Percentiles rank a stretch among this genome's conserved stretches.
These are phyloP conservation scores for Phlebiopsis gigantea DNA, from an alignment of 768 basidiomycete genomes.

Conservation along the genomic window DNA sequence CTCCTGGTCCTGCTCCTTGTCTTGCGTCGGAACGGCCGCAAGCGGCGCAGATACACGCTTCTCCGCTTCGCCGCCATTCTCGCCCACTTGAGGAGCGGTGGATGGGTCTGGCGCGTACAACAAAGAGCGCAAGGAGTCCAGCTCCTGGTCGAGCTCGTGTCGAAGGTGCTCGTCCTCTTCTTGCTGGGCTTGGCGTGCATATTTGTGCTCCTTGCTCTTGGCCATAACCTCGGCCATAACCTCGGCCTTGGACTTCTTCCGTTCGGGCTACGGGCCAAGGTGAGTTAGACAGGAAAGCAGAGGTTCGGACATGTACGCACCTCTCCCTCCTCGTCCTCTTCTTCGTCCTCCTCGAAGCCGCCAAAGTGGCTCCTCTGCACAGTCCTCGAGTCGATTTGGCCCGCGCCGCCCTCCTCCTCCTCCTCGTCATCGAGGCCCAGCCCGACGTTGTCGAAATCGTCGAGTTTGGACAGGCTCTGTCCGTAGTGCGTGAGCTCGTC, in stretches of 20 bases:
- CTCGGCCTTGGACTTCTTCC: constrained; percentile 90
- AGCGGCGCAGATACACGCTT: neutral
- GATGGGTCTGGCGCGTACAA: constrained; percentile 54
- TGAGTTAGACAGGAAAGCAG: neutral
- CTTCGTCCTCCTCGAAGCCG: constrained; percentile 73
- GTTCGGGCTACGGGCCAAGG: constrained; percentile 47
- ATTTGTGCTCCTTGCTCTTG: constrained; percentile 96
- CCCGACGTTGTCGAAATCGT: constrained; percentile 76
- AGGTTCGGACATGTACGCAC: constrained; percentile 16
- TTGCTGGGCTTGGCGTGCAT: constrained; percentile 82
- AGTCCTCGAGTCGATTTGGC: constrained; percentile 61
- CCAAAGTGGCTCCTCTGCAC: constrained; percentile 78
- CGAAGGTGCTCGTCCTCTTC: constrained; percentile 84
- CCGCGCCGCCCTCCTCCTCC: constrained; percentile 40
- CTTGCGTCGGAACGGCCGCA: neutral
- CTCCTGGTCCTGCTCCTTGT: constrained; percentile 46
- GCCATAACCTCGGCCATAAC: constrained; percentile 98
- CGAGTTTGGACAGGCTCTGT: constrained; percentile 77
- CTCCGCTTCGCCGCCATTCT: neutral
- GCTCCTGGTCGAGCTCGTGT: constrained; percentile 83
- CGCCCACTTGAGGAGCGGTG: constrained; percentile 17
- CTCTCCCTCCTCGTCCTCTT: constrained; percentile 44
- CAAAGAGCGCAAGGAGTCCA: constrained; percentile 72
- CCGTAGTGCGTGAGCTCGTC: constrained; percentile 91
- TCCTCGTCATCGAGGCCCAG: constrained; percentile 56